Percentiles rank a stretch among this genome's conserved stretches.
Conservation (phyloP, 2,329 filamentous ascomycete genomes). For the Fusarium keratoplasticum region DNA sequence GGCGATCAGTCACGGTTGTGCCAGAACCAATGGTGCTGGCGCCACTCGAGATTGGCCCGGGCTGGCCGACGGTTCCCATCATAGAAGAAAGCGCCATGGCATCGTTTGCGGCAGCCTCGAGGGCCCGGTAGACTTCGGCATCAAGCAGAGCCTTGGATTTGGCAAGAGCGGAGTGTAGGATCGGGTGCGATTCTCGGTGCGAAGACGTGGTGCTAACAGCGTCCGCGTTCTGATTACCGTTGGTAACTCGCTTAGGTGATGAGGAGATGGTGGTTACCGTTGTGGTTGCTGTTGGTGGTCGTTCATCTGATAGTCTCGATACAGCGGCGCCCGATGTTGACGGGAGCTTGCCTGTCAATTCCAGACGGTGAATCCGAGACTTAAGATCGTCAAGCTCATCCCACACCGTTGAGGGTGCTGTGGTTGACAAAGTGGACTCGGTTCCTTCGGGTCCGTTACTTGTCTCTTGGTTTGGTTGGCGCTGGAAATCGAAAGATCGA, state of each 20-base stretch:
- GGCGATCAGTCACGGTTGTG: constrained; percentile 77
- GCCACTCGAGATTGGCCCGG: constrained; percentile 74
- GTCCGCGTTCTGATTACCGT: constrained; percentile 40
- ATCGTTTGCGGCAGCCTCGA: constrained; percentile 86
- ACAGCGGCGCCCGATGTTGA: constrained; percentile 84
- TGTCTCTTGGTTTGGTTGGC: constrained; percentile 43
- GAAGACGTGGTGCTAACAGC: constrained; percentile 57
- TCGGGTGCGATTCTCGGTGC: constrained; percentile 74
- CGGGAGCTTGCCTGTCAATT: constrained; percentile 88
- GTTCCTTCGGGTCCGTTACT: constrained; percentile 72
- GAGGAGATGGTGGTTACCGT: constrained; percentile 90
- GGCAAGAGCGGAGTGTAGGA: constrained; percentile 82
- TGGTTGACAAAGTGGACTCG: constrained; percentile 89
- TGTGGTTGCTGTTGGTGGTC: constrained; percentile 91
- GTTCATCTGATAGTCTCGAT: constrained; percentile 78
- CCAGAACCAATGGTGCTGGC: constrained; percentile 70
- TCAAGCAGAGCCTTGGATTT: constrained; percentile 80
- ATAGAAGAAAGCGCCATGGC: constrained; percentile 82
- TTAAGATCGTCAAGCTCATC: constrained; percentile 97
- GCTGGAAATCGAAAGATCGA: constrained; percentile 52
- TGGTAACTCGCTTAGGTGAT: constrained; percentile 78
- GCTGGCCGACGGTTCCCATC: constrained; percentile 79
- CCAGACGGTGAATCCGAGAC: constrained; percentile 89
- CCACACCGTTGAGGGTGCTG: constrained; percentile 93
- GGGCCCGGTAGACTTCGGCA: constrained; percentile 78